Evolutionary conservation across 2,329 filamentous ascomycete species (phyloP).

Genomic region (Penicillium hordei): DNA sequence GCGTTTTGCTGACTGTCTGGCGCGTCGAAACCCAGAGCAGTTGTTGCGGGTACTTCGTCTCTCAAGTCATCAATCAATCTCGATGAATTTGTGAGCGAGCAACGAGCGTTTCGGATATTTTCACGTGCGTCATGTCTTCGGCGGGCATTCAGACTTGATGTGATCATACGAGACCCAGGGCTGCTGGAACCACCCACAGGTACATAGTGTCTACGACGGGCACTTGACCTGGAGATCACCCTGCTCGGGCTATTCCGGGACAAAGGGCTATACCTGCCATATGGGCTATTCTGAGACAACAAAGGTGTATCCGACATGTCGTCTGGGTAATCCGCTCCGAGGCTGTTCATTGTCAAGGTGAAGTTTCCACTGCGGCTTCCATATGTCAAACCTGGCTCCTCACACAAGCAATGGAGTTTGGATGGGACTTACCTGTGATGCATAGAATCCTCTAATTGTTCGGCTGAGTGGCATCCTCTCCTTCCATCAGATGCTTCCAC

Average conservation of each 20-base stretch:
- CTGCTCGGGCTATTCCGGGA: neutral
- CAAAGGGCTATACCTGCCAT: neutral
- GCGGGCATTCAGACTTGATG: neutral
- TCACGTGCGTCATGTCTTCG: neutral
- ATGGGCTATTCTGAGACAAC: neutral
- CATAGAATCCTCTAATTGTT: neutral
- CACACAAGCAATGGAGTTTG: neutral
- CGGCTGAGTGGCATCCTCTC: neutral
- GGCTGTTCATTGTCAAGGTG: neutral
- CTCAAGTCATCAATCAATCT: neutral
- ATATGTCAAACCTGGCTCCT: neutral
- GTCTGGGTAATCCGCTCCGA: neutral
- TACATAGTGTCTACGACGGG: neutral
- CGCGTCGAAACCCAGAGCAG: neutral
- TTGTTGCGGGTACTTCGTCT: neutral
- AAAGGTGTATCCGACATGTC: neutral
- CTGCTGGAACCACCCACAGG: neutral
- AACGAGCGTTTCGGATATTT: neutral
- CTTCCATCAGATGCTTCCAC: neutral
- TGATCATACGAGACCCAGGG: slow-evolving; percentile 2
- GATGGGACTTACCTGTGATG: neutral
- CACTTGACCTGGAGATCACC: neutral
- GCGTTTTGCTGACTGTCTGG: neutral
- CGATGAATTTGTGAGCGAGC: neutral
- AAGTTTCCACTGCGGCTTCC: neutral